These are phyloP conservation scores for Diaporthe citriasiana DNA, from an alignment of 2,329 filamentous ascomycete genomes.

Conservation along the genomic window DNA sequence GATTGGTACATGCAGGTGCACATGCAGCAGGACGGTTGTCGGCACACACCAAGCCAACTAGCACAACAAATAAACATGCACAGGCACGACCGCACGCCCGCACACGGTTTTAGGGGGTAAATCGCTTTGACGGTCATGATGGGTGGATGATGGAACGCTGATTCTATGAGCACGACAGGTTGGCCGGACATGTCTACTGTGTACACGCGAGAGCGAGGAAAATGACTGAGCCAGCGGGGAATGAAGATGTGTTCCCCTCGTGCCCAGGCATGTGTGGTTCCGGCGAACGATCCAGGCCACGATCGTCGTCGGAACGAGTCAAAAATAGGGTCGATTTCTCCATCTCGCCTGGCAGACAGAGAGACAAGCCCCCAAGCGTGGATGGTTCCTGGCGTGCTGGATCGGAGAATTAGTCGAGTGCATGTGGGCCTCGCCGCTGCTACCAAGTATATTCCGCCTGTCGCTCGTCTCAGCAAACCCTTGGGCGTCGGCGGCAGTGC, in stretches of 20 bases:
- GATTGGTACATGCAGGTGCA: neutral
- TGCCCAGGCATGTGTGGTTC: constrained; percentile 19
- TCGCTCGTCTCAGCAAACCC: constrained; percentile 1
- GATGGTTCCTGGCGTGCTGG: constrained; percentile 22
- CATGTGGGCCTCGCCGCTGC: constrained; percentile 7
- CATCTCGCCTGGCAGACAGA: constrained; percentile 8
- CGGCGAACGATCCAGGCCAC: constrained; percentile 22
- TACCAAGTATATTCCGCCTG: neutral
- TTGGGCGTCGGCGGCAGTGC: constrained; percentile 24
- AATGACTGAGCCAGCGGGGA: neutral
- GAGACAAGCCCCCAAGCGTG: neutral
- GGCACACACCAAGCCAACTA: constrained; percentile 18
- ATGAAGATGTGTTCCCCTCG: constrained; percentile 12
- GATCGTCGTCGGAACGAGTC: constrained; percentile 22
- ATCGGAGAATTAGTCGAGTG: constrained; percentile 29
- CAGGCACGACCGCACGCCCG: neutral
- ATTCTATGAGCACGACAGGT: neutral
- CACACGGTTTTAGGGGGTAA: neutral
- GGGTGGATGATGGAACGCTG: neutral
- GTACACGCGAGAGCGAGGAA: too few species aligned
- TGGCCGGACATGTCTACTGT: neutral
- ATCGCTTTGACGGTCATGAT: neutral
- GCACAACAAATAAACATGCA: constrained; percentile 12
- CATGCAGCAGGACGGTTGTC: constrained; percentile 2
- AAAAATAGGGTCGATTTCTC: constrained; percentile 16